Base-by-base conservation (phyloP, 2,329 filamentous ascomycete genomes). In the Penicillium janthinellum region DNA sequence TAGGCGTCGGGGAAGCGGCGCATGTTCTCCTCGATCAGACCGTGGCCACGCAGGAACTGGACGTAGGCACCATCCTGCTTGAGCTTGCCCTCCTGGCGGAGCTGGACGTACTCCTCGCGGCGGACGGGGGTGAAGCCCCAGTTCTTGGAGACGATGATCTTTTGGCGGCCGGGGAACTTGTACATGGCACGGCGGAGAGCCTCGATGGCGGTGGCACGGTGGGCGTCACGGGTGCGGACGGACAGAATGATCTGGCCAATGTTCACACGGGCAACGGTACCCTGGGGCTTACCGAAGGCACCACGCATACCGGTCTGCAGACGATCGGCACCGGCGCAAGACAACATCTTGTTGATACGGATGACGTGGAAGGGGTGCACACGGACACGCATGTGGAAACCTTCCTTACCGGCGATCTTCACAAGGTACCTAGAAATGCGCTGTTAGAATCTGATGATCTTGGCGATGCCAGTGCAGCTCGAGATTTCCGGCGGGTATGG, bases 341-440 rank as follows among this genome's bases (percentile, higher is more conserved):
- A 98, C 92, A 99, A 94, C 95, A 99, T 99, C 91, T 99, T 99
- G 92, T 99, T 99, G 93, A 99, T 99, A 84, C 95, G 95, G 87
- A 99, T 90, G 84, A 99, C 95, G 88, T 99, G 95, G 92, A 91
- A 99, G 72, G 95, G 95, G 88, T 99, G 95, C 78, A 92, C 93
- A 79, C 95, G 86, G 76, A 88, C 84, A 70, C 86, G 86, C 67
- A 89, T 78, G 79, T 89, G 86, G 85, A 89, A 88, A 80, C 84
- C 83, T 85, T 89, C 86, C 82, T 89, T 89, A 79, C 86, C 86
- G 74, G 84, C 82, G 71, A 83, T 80, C 82, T 88, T 88, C 78
- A 88, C 86, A 71, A 89, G 83, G 82, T 89, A 88, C 77, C 83
- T 85, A 59, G 54, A 15, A 54, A 3, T 10, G 31, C 20, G 17